Evolutionary conservation across 176 grass and related monocot species (phyloP).

Genomic region (Puya raimondii): DNA sequence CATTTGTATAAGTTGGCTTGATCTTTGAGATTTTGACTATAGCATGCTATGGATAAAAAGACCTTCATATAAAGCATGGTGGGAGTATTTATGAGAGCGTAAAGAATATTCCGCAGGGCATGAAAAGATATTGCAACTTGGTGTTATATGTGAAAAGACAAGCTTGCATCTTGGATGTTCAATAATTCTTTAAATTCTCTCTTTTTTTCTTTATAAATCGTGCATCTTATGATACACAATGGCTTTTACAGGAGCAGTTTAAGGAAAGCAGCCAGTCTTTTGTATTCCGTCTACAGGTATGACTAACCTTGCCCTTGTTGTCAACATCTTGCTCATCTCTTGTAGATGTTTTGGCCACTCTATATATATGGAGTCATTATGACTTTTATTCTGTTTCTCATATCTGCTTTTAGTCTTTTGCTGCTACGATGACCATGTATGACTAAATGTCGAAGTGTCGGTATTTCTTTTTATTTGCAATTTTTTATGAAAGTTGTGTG

Average conservation of each 20-base stretch:
- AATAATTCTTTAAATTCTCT: constrained; percentile 5
- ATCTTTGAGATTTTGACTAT: background rate
- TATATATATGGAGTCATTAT: too few species aligned
- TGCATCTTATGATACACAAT: constrained; percentile 15
- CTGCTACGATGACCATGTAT: too few species aligned
- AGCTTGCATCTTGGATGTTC: background rate
- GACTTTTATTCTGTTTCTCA: too few species aligned
- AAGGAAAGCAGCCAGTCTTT: constrained; percentile 98
- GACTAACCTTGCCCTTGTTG: background rate
- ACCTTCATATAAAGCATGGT: too few species aligned
- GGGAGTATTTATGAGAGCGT: too few species aligned
- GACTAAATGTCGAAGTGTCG: too few species aligned
- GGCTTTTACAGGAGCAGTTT: constrained; percentile 74
- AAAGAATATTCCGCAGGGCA: too few species aligned
- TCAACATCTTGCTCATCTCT: constrained; percentile 3
- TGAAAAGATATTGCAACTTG: background rate
- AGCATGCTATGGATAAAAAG: background rate
- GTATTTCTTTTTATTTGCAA: too few species aligned
- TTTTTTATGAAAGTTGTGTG: too few species aligned
- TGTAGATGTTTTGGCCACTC: background rate
- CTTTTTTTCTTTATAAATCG: constrained; percentile 14
- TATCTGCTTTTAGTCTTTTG: too few species aligned
- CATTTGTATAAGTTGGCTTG: background rate
- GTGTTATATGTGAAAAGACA: background rate
- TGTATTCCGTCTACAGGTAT: constrained; percentile 95